Conservation (phyloP, 805 yeast species). For the Zygoascus tannicola region DNA sequence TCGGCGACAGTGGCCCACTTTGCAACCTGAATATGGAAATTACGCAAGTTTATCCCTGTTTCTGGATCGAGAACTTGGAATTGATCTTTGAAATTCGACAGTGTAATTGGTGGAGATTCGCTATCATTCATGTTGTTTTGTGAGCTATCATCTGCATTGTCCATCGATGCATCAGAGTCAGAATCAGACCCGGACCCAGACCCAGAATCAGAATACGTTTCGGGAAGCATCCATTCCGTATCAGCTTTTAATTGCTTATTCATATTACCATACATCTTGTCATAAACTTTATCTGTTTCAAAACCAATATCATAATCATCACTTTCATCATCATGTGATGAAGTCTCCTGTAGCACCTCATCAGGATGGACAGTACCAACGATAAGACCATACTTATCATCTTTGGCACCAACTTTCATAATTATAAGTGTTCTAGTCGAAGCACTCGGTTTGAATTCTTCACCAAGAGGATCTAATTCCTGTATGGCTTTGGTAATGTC, state of each 20-base stretch:
- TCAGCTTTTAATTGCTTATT: conserved; percentile 1
- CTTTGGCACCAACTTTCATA: conserved; percentile 20
- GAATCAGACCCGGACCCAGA: background rate
- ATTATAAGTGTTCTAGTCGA: conserved; percentile 21
- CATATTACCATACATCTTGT: background rate
- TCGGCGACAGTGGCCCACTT: conserved; percentile 68
- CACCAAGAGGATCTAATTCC: conserved; percentile 14
- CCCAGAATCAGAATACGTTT: background rate
- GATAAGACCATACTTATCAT: conserved; percentile 15
- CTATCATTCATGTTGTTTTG: too few species aligned
- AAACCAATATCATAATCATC: background rate
- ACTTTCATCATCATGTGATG: background rate
- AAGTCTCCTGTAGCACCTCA: conserved; percentile 11
- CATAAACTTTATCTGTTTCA: background rate
- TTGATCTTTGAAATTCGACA: conserved; percentile 8
- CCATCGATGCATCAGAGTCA: background rate
- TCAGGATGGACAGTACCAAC: conserved; percentile 20
- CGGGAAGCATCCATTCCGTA: conserved; percentile 1
- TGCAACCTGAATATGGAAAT: conserved; percentile 80
- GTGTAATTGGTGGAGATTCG: conserved; percentile 1
- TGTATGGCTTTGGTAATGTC: conserved; percentile 1
- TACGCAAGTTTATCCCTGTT: conserved; percentile 66
- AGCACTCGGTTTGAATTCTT: conserved; percentile 16
- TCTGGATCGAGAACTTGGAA: conserved; percentile 58
- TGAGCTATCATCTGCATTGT: too few species aligned